A percentile compares a stretch with the other conserved stretches of the same genome.
These are phyloP conservation scores for Aureobasidium zeae DNA, from an alignment of 2,329 filamentous ascomycete genomes.

Conservation along the genomic window DNA sequence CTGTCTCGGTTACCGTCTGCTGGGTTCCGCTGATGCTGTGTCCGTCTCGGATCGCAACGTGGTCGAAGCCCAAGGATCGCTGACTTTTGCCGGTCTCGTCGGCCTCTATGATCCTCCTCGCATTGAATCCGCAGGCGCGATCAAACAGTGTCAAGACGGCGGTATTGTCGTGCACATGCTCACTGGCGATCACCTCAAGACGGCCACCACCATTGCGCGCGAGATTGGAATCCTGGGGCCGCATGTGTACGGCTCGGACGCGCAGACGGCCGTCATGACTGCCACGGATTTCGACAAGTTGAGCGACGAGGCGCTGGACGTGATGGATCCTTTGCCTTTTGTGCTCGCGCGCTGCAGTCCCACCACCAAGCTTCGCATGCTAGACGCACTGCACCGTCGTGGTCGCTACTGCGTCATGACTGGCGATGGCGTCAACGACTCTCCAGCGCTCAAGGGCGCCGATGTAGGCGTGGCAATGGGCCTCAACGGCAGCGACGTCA, in stretches of 20 bases:
- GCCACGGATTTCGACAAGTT: slow-evolving; percentile 38
- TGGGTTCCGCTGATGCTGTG: slow-evolving; percentile 13
- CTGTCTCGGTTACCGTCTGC: slow-evolving; percentile 22
- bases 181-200: slow-evolving; percentile 40
- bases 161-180: slow-evolving; percentile 44
- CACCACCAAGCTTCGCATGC: slow-evolving; percentile 40
- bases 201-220: slow-evolving; percentile 38
- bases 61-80: slow-evolving; percentile 2
- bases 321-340: slow-evolving; percentile 33
- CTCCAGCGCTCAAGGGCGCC: slow-evolving; percentile 37
- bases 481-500: slow-evolving; percentile 36
- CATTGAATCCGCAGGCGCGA: slow-evolving; percentile 30
- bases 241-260: slow-evolving; percentile 21
- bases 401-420: slow-evolving; percentile 35
- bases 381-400: slow-evolving; percentile 36
- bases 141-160: slow-evolving; percentile 36
- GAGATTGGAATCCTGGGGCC: slow-evolving; percentile 38
- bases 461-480: slow-evolving; percentile 41
- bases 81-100: slow-evolving; percentile 24
- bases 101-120: slow-evolving; percentile 29
- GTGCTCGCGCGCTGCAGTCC: slow-evolving; percentile 40
- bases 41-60: slow-evolving; percentile 23
- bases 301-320: slow-evolving; percentile 35
- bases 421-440: slow-evolving; percentile 40
- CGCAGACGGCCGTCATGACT: slow-evolving; percentile 32